Evolutionary conservation across 306 rosid genomes (phyloP), one percentile per base, ranked within the genome.

Genomic region (Amphicarpaea edgeworthii): DNA sequence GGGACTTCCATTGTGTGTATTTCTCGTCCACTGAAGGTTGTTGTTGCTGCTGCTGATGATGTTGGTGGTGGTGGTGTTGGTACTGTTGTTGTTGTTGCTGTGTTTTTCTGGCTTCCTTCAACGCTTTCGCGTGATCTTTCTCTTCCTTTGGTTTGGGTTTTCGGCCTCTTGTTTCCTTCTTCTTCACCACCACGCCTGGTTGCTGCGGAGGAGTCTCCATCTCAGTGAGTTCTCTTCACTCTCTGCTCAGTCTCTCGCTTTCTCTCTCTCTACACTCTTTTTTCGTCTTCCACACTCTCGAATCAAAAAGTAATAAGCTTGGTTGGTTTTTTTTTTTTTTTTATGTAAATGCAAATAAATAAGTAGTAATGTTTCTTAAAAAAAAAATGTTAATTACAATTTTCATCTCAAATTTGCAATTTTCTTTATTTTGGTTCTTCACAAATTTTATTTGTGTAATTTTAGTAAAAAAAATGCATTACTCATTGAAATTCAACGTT

Each of bases 1-100:
- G 91, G 3, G 96, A 89, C 82, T 92, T 96, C 98, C 98, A 93
- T 70, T 89, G 97, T 15, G 90, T 62, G 86, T 96, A 96, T 69
- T 88, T 87, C 74, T 91, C 97, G 47, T 92, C 97, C 7, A 92
- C 93, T 12, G 89, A 40, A 78, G 89, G 81, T 28, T 88, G 91
- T 15, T 85, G 93, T 1, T 87, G 93, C 1, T 72, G 78, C 0
- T 60, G 83, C 0, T 77, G 81, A 0, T 73, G 79, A 0, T 66
- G 83, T 0, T 88, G 90, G 3, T 87, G 91, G 10, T 85, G 96
- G 0, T 87, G 93, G 1, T 72, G 78, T 0, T 60, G 83, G 0
- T 77, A 75, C 0, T 73, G 79, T 0, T 66, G 83, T 1, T 88
- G 90, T 5, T 87, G 96, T 5, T 87, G 96, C 2, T 85, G 89